Percentiles rank a stretch among this genome's conserved stretches.
These are phyloP conservation scores for Pseudopyrenochaeta lycopersici DNA, from an alignment of 2,329 filamentous ascomycete species.

Conservation along the genomic window DNA sequence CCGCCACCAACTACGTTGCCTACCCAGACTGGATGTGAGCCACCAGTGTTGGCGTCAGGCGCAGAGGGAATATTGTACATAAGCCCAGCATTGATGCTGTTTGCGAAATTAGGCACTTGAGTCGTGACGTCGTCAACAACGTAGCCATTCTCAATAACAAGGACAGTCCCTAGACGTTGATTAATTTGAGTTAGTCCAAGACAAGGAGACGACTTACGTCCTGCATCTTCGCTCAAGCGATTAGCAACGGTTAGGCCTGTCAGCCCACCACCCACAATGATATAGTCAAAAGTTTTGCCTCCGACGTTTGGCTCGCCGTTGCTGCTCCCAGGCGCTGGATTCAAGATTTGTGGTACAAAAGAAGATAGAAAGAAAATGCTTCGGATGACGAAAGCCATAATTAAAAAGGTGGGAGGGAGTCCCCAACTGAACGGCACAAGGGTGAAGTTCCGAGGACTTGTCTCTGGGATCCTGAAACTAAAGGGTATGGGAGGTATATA, in stretches of 20 bases:
- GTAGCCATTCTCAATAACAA: constrained; percentile 40
- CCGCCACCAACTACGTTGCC: constrained; percentile 47
- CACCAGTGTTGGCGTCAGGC: constrained; percentile 23
- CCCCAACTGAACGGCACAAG: constrained; percentile 5
- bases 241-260: constrained; percentile 42
- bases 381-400: constrained; percentile 18
- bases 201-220: constrained; percentile 14
- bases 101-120: constrained; percentile 29
- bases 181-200: not conserved
- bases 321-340: not conserved
- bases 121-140: constrained; percentile 31
- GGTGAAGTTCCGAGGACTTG: not conserved
- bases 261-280: constrained; percentile 43
- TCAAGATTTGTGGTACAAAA: constrained; percentile 20
- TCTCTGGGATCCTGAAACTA: not conserved
- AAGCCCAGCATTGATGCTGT: constrained; percentile 28
- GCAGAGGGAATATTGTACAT: constrained; percentile 38
- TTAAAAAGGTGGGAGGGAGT: constrained; percentile 4
- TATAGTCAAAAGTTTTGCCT: constrained; percentile 40
- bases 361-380: constrained; percentile 21
- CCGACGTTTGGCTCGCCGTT: constrained; percentile 20
- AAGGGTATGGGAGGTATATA: constrained; percentile 10
- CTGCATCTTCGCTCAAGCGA: constrained; percentile 38
- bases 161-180: constrained; percentile 31
- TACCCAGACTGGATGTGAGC: constrained; percentile 25